phyloP scores from a whole-genome alignment of 352 stramenopile genomes.

The Globisporangium uncinulatum region DNA sequence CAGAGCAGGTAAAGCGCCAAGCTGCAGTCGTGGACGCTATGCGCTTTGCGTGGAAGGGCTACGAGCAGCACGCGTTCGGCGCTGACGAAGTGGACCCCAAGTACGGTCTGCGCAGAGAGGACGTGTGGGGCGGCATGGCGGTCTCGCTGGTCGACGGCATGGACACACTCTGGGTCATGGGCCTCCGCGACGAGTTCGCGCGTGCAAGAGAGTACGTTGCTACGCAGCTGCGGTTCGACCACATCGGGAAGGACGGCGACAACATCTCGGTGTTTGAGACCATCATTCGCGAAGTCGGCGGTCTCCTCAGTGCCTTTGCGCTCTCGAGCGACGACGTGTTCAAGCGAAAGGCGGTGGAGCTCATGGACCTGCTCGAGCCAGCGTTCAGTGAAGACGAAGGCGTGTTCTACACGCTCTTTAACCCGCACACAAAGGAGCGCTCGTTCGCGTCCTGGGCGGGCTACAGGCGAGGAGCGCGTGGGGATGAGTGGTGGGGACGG shows the following conservation, averaged over 20 bases:
- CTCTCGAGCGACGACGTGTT: constrained; percentile 86
- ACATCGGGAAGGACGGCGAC: constrained; percentile 47
- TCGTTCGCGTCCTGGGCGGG: constrained; percentile 32
- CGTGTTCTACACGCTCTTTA: constrained; percentile 89
- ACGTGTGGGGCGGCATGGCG: constrained; percentile 89
- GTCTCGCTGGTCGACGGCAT: constrained; percentile 93
- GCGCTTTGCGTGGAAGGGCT: constrained; percentile 82
- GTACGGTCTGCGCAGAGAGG: constrained; percentile 45
- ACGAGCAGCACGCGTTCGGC: constrained; percentile 93
- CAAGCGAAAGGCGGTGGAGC: constrained; percentile 90
- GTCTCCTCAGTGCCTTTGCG: constrained; percentile 94
- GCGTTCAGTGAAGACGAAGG: constrained; percentile 88
- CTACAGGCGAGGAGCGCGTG: constrained; percentile 21
- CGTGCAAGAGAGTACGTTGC: constrained; percentile 87
- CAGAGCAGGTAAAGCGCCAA: constrained; percentile 36
- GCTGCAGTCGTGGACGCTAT: constrained; percentile 54
- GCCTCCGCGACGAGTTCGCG: constrained; percentile 88
- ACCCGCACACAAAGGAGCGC: constrained; percentile 67
- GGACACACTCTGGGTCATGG: constrained; percentile 98
- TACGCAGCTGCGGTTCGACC: constrained; percentile 73
- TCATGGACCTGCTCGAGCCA: constrained; percentile 87
- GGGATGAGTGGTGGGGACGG: neutral
- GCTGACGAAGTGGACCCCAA: constrained; percentile 93
- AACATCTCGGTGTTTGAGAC: constrained; percentile 97
- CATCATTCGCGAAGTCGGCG: constrained; percentile 97